Evolutionary conservation across 805 yeast genomes (phyloP).

Genomic region (Ogataea salicorniae): DNA sequence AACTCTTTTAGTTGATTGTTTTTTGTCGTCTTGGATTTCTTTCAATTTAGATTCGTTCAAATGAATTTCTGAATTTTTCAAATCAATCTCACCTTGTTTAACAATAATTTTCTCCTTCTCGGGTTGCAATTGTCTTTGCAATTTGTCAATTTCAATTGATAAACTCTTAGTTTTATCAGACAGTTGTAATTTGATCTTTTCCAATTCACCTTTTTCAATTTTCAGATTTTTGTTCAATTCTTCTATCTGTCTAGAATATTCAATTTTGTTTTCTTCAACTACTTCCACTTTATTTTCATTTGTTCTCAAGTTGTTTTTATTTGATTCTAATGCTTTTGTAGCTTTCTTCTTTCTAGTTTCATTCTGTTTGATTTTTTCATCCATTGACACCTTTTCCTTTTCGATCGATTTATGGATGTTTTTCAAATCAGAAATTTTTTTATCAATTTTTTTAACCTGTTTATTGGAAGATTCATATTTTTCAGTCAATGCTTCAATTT

Average conservation of each 20-base stretch:
- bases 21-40: constrained; percentile 40
- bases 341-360: constrained; percentile 54
- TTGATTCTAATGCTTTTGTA: constrained; percentile 46
- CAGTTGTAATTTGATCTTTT: constrained; percentile 57
- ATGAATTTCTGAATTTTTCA: constrained; percentile 62
- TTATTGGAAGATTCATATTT: constrained; percentile 24
- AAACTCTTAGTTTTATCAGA: constrained; percentile 69
- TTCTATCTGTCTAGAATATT: constrained; percentile 40
- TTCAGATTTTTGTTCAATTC: constrained; percentile 41
- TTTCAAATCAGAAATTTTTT: constrained; percentile 29
- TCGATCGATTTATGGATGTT: constrained; percentile 40
- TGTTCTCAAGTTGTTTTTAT: constrained; percentile 40
- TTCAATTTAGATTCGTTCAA: constrained; percentile 45
- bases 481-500: constrained; percentile 27
- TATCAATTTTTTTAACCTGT: constrained; percentile 20
- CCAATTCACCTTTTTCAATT: constrained; percentile 52
- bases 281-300: constrained; percentile 43
- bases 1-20: constrained; percentile 39
- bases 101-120: constrained; percentile 67
- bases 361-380: constrained; percentile 71
- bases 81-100: constrained; percentile 57
- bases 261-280: constrained; percentile 39
- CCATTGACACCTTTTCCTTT: constrained; percentile 59
- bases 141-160: constrained; percentile 55
- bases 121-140: constrained; percentile 72